These are phyloP conservation scores for Hygrophorus russula DNA, from an alignment of 768 basidiomycete species.

Conservation along the genomic window DNA sequence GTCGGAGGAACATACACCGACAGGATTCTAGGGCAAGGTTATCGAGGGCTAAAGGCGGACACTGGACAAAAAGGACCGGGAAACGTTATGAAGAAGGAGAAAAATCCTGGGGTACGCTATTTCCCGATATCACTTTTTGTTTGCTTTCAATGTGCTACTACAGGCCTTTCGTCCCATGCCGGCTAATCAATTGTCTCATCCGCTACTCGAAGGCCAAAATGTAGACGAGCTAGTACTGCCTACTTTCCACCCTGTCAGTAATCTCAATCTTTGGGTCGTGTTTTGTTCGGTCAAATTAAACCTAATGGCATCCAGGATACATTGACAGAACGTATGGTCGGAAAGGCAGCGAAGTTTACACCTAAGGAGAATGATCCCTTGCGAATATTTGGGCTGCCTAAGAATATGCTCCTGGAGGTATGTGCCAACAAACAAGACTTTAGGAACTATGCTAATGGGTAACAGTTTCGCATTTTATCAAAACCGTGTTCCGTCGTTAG, in stretches of 20 bases:
- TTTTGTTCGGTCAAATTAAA: background rate
- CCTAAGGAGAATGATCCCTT: conserved; percentile 36
- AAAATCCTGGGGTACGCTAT: conserved; percentile 20
- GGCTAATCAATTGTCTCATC: conserved; percentile 23
- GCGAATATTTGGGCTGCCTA: conserved; percentile 63
- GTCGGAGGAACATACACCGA: background rate
- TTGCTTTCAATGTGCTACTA: background rate
- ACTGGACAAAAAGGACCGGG: background rate
- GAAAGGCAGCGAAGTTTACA: conserved; percentile 35
- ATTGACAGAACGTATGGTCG: conserved; percentile 24
- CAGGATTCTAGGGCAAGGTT: background rate
- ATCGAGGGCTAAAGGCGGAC: background rate
- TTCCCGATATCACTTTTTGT: background rate
- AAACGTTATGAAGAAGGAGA: conserved; percentile 12
- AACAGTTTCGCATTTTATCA: conserved; percentile 58
- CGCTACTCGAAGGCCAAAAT: conserved; percentile 27
- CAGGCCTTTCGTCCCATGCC: conserved; percentile 37
- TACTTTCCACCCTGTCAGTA: conserved; percentile 30
- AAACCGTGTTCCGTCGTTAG: conserved; percentile 66
- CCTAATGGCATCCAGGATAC: conserved; percentile 6
- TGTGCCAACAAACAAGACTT: conserved; percentile 12
- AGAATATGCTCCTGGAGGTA: conserved; percentile 62
- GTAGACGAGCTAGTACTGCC: conserved; percentile 27
- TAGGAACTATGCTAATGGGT: background rate
- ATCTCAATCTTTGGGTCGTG: conserved; percentile 4